These are phyloP conservation scores for Phialophora tarda DNA, from an alignment of 2,329 filamentous ascomycete species.

Conservation along the genomic window DNA sequence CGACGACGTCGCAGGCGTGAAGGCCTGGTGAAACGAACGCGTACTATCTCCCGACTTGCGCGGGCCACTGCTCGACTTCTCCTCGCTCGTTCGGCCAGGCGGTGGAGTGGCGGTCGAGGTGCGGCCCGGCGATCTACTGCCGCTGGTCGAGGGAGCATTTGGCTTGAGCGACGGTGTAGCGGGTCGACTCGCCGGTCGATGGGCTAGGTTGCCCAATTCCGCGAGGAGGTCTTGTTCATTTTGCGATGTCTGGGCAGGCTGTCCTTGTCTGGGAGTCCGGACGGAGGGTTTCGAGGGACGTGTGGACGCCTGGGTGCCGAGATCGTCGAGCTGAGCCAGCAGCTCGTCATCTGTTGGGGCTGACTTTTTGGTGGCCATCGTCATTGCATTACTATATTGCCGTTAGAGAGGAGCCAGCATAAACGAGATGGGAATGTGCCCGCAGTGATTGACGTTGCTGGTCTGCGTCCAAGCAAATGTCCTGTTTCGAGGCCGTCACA, in stretches of 20 bases:
- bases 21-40: conserved; percentile 71
- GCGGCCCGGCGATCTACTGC: conserved; percentile 60
- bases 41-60: conserved; percentile 81
- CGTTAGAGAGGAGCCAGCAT: background rate
- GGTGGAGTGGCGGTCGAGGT: conserved; percentile 58
- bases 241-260: conserved; percentile 40
- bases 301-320: conserved; percentile 47
- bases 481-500: background rate
- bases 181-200: conserved; percentile 72
- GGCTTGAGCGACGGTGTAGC: conserved; percentile 74
- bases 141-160: conserved; percentile 57
- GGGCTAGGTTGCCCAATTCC: conserved; percentile 81
- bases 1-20: conserved; percentile 71
- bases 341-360: conserved; percentile 55
- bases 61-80: conserved; percentile 56
- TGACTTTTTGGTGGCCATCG: conserved; percentile 42
- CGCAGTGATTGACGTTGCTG: background rate
- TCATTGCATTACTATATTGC: conserved; percentile 17
- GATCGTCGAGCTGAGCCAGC: conserved; percentile 56
- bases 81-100: conserved; percentile 65
- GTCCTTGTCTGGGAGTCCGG: conserved; percentile 32
- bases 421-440: no score
- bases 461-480: background rate
- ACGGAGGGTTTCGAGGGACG: conserved; percentile 44
- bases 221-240: conserved; percentile 77